Conservation (phyloP, 768 basidiomycete genomes). For the Ramaria sp. region DNA sequence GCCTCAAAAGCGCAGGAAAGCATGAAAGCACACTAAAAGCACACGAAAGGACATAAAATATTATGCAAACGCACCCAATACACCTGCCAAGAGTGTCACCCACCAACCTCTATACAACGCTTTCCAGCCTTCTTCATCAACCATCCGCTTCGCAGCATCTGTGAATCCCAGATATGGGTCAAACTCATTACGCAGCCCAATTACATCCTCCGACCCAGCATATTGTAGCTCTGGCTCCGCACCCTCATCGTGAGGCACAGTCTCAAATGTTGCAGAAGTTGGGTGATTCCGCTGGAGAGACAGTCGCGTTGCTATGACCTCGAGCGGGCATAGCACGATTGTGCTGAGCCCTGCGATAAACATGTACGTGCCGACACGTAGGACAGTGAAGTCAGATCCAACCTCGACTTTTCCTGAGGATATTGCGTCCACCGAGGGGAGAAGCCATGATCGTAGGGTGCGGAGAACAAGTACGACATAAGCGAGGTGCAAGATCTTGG, state of each 20-base stretch:
- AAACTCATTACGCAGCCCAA: constrained; percentile 66
- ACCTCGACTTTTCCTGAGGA: constrained; percentile 17
- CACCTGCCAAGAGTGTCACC: constrained; percentile 27
- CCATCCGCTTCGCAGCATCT: constrained; percentile 67
- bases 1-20: too few relatives aligned
- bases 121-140: constrained; percentile 67
- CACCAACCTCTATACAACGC: constrained; percentile 81
- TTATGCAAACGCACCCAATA: constrained; percentile 11
- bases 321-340: constrained; percentile 56
- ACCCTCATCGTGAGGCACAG: constrained; percentile 63
- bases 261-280: constrained; percentile 61
- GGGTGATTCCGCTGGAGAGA: constrained; percentile 76
- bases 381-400: constrained; percentile 33
- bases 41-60: too few relatives aligned
- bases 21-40: too few relatives aligned
- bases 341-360: constrained; percentile 46
- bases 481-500: constrained; percentile 32
- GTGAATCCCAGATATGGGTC: constrained; percentile 69
- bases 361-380: constrained; percentile 46
- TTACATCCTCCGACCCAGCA: constrained; percentile 64
- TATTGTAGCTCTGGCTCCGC: constrained; percentile 50
- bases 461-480: constrained; percentile 35
- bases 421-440: constrained; percentile 30
- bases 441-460: constrained; percentile 39
- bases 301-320: constrained; percentile 68